Percentiles rank a stretch among this genome's conserved stretches.
phyloP scores from a whole-genome alignment of 1,284 basidiomycete species.

The Marasmius tenuissimus region DNA sequence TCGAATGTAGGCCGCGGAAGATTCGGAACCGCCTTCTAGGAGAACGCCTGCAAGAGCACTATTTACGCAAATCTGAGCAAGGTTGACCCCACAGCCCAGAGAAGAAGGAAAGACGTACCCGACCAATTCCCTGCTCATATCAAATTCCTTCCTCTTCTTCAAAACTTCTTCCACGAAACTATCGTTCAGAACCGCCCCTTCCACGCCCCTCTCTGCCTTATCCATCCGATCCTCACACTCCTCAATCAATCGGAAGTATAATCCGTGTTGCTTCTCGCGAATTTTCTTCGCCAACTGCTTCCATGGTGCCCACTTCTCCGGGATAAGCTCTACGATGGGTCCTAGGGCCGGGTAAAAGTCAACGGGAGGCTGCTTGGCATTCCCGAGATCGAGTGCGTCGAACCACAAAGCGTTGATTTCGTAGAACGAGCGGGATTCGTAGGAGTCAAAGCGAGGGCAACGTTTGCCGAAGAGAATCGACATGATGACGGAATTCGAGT shows the following conservation, averaged over 20 bases:
- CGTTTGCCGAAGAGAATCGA: constrained; percentile 30
- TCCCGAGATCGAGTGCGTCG: constrained; percentile 25
- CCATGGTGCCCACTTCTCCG: constrained; percentile 31
- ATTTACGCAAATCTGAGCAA: not conserved
- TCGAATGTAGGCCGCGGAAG: constrained; percentile 13
- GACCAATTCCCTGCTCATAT: constrained; percentile 5
- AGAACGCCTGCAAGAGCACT: constrained; percentile 19
- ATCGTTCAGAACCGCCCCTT: not conserved
- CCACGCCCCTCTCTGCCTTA: not conserved
- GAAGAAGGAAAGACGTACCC: constrained; percentile 1
- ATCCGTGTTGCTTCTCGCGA: constrained; percentile 17
- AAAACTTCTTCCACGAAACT: constrained; percentile 10
- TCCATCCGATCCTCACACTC: constrained; percentile 8
- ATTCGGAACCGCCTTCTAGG: constrained; percentile 21
- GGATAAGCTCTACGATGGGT: constrained; percentile 32
- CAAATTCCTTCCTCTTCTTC: constrained; percentile 1
- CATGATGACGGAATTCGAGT: constrained; percentile 26
- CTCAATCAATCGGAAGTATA: constrained; percentile 9
- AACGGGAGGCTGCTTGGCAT: constrained; percentile 24
- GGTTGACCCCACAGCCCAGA: no score
- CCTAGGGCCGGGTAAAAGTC: constrained; percentile 32
- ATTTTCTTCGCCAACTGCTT: constrained; percentile 24
- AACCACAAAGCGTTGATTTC: constrained; percentile 25
- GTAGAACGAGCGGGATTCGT: constrained; percentile 23
- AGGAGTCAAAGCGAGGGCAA: constrained; percentile 21